A percentile compares a stretch with the other conserved stretches of the same genome.
Evolutionary conservation across 2,329 filamentous ascomycete species (phyloP).

Genomic region (Juglanconis oblonga): DNA sequence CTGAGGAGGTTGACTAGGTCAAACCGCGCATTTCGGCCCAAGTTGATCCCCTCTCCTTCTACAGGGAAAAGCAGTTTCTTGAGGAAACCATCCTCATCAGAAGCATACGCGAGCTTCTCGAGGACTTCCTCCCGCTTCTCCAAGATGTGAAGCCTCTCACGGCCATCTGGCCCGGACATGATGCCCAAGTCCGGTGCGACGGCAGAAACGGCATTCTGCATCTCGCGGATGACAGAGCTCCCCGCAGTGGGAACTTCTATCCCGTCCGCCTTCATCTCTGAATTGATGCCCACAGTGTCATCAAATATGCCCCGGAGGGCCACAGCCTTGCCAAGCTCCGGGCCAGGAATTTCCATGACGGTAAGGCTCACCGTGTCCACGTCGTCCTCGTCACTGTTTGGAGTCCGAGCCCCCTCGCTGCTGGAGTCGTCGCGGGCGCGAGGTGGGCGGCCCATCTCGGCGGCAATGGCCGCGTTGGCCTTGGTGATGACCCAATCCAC

Average conservation of each 20-base stretch:
- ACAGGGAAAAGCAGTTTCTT: constrained; percentile 78
- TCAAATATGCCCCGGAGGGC: constrained; percentile 90
- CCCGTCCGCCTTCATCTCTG: constrained; percentile 96
- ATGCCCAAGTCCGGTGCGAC: constrained; percentile 78
- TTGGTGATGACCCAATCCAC: constrained; percentile 93
- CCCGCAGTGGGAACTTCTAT: constrained; percentile 71
- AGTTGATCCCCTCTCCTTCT: constrained; percentile 71
- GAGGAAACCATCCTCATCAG: constrained; percentile 79
- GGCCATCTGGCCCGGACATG: constrained; percentile 61
- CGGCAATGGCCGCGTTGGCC: constrained; percentile 80
- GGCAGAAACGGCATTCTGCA: constrained; percentile 76
- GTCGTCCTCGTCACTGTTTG: constrained; percentile 66
- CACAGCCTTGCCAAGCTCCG: constrained; percentile 80
- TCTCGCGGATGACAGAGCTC: constrained; percentile 82
- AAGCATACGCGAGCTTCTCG: constrained; percentile 81
- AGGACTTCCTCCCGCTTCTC: constrained; percentile 81
- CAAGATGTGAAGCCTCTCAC: constrained; percentile 72
- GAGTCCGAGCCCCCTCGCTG: constrained; percentile 62
- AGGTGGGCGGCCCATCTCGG: constrained; percentile 59
- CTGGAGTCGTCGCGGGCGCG: constrained; percentile 59
- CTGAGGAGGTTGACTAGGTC: constrained; percentile 72
- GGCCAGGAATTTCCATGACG: constrained; percentile 79
- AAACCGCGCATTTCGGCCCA: constrained; percentile 75
- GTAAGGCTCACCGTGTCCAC: constrained; percentile 87
- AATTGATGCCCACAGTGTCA: constrained; percentile 86